phyloP scores from a whole-genome alignment of 2,329 filamentous ascomycete genomes.

The Kalmusia sp. region DNA sequence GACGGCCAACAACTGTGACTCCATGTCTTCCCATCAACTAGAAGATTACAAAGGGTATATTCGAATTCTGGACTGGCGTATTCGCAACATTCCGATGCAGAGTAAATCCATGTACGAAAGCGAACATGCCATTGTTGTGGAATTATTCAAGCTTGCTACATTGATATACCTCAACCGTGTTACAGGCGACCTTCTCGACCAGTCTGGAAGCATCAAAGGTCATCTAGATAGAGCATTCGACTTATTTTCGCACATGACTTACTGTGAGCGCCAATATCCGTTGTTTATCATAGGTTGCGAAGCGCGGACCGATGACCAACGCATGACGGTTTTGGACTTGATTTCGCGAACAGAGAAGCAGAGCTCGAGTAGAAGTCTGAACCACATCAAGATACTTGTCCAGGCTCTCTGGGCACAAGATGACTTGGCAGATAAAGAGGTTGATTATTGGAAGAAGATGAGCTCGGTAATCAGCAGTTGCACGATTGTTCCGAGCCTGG shows the following conservation, averaged over 20 bases:
- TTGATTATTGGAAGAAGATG: conserved; percentile 21
- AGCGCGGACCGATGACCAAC: conserved; percentile 35
- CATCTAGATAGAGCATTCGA: conserved; percentile 15
- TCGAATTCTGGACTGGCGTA: conserved; percentile 17
- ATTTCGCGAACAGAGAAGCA: conserved; percentile 18
- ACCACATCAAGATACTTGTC: conserved; percentile 16
- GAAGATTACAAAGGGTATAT: conserved; percentile 15
- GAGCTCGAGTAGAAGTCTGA: conserved; percentile 14
- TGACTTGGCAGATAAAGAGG: conserved; percentile 17
- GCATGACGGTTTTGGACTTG: conserved; percentile 24
- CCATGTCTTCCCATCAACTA: conserved; percentile 1
- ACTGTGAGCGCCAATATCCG: conserved; percentile 34
- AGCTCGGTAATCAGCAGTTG: conserved; percentile 17
- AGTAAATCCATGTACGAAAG: not conserved
- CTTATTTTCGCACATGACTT: conserved; percentile 21
- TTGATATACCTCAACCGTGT: conserved; percentile 23
- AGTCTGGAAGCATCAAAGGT: conserved; percentile 4
- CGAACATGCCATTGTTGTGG: not conserved
- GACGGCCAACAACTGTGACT: not conserved
- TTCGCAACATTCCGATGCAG: conserved; percentile 11
- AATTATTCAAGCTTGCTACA: conserved; percentile 22
- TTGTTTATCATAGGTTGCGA: conserved; percentile 38
- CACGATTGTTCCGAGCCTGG: conserved; percentile 22
- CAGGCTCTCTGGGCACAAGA: conserved; percentile 26
- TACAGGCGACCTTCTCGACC: conserved; percentile 12